Percentiles rank a stretch among this genome's conserved stretches.
Evolutionary conservation across 371 early-diverging fungal genomes (phyloP).

Genomic region (Sporodiniella umbellata): DNA sequence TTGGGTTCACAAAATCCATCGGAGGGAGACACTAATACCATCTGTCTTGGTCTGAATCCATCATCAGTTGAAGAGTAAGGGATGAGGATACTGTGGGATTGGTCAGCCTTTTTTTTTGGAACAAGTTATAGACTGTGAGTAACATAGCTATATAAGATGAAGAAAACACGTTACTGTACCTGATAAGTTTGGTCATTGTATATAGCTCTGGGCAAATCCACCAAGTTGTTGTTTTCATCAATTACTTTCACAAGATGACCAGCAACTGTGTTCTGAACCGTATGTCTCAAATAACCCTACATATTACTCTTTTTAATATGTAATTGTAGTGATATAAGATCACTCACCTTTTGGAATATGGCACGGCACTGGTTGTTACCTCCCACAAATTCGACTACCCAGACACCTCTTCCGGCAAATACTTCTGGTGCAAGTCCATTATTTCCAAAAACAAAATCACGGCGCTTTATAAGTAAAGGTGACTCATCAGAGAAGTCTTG

Average conservation of each 20-base stretch:
- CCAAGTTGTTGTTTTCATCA: constrained; percentile 34
- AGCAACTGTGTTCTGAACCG: constrained; percentile 42
- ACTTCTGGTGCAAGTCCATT: constrained; percentile 20
- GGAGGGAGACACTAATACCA: constrained; percentile 25
- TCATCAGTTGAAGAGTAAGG: constrained; percentile 28
- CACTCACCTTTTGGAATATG: constrained; percentile 44
- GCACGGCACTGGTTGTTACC: constrained; percentile 36
- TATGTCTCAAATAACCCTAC: constrained; percentile 47
- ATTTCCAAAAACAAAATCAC: constrained; percentile 20
- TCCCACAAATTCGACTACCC: constrained; percentile 48
- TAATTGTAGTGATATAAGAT: too few relatives aligned
- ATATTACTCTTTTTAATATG: background rate
- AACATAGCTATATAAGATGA: background rate
- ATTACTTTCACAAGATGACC: constrained; percentile 50
- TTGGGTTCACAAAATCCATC: constrained; percentile 43
- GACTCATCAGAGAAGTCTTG: constrained; percentile 18
- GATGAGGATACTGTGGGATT: constrained; percentile 37
- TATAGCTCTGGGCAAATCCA: constrained; percentile 37
- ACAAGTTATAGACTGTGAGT: too few relatives aligned
- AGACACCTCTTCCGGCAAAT: constrained; percentile 39
- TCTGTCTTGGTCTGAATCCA: background rate
- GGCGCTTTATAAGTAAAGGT: constrained; percentile 10
- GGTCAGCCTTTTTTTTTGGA: too few relatives aligned
- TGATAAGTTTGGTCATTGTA: constrained; percentile 40
- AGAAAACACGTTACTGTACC: constrained; percentile 16